Percentiles rank a stretch among this genome's conserved stretches.
phyloP scores from a whole-genome alignment of 2,329 filamentous ascomycete genomes.

The Whalleya microplaca region DNA sequence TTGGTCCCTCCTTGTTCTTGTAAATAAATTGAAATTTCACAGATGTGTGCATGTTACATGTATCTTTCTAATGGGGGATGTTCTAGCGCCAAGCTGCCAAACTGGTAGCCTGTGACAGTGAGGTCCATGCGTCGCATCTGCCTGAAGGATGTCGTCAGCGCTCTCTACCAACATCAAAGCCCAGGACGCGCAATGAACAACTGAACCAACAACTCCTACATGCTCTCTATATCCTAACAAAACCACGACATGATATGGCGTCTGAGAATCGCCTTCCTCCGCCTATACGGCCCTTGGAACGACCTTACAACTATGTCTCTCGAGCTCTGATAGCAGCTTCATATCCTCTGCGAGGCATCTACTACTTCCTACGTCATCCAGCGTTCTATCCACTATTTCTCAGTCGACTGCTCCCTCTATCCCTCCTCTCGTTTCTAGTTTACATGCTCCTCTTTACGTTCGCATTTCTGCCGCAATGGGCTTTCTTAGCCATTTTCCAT shows the following conservation, averaged over 20 bases:
- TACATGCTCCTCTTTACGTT: constrained; percentile 87
- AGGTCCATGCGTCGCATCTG: not conserved
- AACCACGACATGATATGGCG: constrained; percentile 25
- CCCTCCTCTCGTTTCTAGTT: constrained; percentile 80
- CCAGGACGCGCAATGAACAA: not conserved
- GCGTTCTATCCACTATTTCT: constrained; percentile 83
- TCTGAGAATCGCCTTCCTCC: constrained; percentile 22
- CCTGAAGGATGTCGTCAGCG: not conserved
- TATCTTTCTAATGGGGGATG: too few relatives aligned
- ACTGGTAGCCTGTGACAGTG: not conserved
- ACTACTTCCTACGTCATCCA: constrained; percentile 77
- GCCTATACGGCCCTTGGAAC: constrained; percentile 34
- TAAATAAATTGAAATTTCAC: too few relatives aligned
- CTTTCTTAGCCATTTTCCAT: constrained; percentile 88
- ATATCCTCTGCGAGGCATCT: constrained; percentile 72
- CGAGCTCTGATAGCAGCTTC: constrained; percentile 52
- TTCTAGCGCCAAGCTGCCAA: not conserved
- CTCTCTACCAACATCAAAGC: not conserved
- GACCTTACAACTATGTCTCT: constrained; percentile 46
- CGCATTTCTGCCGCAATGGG: constrained; percentile 85
- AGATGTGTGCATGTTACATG: too few relatives aligned
- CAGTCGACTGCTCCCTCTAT: constrained; percentile 76
- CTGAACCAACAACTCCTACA: not conserved
- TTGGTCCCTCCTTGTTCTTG: too few relatives aligned
- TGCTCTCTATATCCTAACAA: not conserved